These are phyloP conservation scores for Obelidium mucronatum DNA, from an alignment of 192 early-diverging fungal genomes.

Conservation along the genomic window DNA sequence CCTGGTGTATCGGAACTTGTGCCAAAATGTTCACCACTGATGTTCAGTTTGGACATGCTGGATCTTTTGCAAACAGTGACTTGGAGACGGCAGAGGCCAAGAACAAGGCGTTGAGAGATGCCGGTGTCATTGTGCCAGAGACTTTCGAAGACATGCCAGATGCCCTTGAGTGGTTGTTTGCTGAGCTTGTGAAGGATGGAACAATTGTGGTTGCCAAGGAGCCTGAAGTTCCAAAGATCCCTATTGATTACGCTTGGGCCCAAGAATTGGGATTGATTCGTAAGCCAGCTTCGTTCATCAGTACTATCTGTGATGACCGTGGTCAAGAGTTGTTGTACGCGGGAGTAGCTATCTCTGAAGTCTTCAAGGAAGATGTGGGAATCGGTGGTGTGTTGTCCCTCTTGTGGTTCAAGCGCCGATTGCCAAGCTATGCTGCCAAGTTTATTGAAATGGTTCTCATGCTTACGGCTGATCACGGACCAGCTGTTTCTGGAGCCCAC, in stretches of 20 bases:
- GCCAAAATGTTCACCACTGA: constrained; percentile 99
- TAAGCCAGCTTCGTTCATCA: constrained; percentile 98
- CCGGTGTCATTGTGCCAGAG: constrained; percentile 91
- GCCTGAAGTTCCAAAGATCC: constrained; percentile 97
- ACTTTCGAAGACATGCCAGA: constrained; percentile 95
- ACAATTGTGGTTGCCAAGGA: constrained; percentile 77
- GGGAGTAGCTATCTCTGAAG: constrained; percentile 97
- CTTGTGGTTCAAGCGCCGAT: constrained; percentile 98
- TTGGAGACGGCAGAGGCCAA: constrained; percentile 97
- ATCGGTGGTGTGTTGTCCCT: constrained; percentile 97
- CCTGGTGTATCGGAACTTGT: constrained; percentile 99
- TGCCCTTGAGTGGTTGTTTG: constrained; percentile 79
- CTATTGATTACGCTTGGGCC: constrained; percentile 99
- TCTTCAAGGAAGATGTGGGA: constrained; percentile 98
- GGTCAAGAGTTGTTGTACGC: constrained; percentile 98
- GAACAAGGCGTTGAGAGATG: constrained; percentile 84
- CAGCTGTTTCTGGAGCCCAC: constrained; percentile 92
- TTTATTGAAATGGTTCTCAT: constrained; percentile 99
- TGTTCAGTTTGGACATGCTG: constrained; percentile 98
- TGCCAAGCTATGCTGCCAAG: constrained; percentile 93
- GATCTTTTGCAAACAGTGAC: constrained; percentile 95
- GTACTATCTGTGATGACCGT: constrained; percentile 99
- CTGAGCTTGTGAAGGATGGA: constrained; percentile 75
- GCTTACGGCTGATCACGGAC: constrained; percentile 99
- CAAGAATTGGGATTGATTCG: constrained; percentile 97